Percentiles rank a stretch among this genome's conserved stretches.
These are phyloP conservation scores for Paramecium caudatum DNA, from an alignment of 73 alveolate genomes.

Conservation along the genomic window DNA sequence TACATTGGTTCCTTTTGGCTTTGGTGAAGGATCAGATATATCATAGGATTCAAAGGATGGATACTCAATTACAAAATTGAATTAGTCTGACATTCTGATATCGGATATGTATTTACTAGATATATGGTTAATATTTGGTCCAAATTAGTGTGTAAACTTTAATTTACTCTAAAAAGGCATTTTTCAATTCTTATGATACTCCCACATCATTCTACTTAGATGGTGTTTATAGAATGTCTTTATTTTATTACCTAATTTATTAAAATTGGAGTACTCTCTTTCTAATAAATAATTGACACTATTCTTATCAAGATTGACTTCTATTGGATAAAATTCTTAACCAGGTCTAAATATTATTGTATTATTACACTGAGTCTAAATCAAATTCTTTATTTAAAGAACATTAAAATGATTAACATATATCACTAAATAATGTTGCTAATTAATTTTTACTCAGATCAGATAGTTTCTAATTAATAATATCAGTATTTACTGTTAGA, in stretches of 20 bases:
- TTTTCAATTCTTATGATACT: constrained; percentile 14
- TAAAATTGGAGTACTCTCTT: constrained; percentile 40
- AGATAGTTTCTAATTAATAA: neutral
- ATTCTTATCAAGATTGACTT: neutral
- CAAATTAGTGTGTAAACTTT: neutral
- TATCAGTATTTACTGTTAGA: neutral
- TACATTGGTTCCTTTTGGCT: neutral
- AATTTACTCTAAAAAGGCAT: neutral
- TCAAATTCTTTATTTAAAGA: neutral
- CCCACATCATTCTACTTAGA: neutral
- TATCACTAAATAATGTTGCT: neutral
- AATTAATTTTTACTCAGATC: neutral
- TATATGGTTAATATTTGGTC: constrained; percentile 5
- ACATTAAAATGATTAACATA: constrained; percentile 26
- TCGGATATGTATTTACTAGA: neutral
- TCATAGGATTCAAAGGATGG: neutral
- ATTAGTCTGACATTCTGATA: constrained; percentile 24
- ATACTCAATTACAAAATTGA: constrained; percentile 25
- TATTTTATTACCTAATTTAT: neutral
- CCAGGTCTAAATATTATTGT: neutral
- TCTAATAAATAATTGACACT: constrained; percentile 13
- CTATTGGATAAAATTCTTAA: neutral
- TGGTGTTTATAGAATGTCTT: neutral
- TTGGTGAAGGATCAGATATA: neutral
- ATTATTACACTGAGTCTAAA: constrained; percentile 12